phyloP scores from a whole-genome alignment of 1,284 basidiomycete genomes.

The Rugosomyces carneus region DNA sequence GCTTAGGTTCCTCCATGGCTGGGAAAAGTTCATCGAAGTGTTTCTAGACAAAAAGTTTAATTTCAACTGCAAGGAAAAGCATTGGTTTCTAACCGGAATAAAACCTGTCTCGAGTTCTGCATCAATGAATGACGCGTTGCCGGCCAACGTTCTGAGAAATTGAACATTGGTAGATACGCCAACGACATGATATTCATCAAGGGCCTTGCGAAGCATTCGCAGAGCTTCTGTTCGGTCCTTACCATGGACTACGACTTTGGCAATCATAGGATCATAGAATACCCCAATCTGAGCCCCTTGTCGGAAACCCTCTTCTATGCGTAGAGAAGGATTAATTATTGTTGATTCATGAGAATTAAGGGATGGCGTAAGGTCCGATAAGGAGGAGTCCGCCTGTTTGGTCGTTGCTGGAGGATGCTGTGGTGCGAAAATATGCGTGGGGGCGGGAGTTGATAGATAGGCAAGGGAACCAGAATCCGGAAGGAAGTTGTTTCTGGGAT shows the following conservation, averaged over 20 bases:
- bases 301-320: conserved; percentile 89
- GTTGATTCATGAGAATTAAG: conserved; percentile 31
- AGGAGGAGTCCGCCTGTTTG: conserved; percentile 17
- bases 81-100: conserved; percentile 52
- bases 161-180: conserved; percentile 91
- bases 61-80: conserved; percentile 3
- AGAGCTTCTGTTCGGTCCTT: conserved; percentile 84
- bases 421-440: conserved; percentile 61
- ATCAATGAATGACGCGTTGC: conserved; percentile 69
- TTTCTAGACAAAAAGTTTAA: conserved; percentile 46
- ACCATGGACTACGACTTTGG: conserved; percentile 89
- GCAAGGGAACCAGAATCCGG: conserved; percentile 84
- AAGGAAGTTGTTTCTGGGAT: conserved; percentile 88
- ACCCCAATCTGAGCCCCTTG: conserved; percentile 86
- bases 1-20: conserved; percentile 44
- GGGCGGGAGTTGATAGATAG: conserved; percentile 72
- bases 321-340: conserved; percentile 53
- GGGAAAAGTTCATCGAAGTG: conserved; percentile 76
- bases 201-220: conserved; percentile 69
- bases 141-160: conserved; percentile 76
- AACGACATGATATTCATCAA: conserved; percentile 87
- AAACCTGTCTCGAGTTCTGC: conserved; percentile 93
- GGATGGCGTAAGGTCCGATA: conserved; percentile 28
- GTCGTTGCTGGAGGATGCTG: conserved; percentile 27
- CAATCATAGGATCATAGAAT: conserved; percentile 94